Base-by-base conservation (phyloP, 1,139 yeast genomes). In the Hansenula lynferdii region DNA sequence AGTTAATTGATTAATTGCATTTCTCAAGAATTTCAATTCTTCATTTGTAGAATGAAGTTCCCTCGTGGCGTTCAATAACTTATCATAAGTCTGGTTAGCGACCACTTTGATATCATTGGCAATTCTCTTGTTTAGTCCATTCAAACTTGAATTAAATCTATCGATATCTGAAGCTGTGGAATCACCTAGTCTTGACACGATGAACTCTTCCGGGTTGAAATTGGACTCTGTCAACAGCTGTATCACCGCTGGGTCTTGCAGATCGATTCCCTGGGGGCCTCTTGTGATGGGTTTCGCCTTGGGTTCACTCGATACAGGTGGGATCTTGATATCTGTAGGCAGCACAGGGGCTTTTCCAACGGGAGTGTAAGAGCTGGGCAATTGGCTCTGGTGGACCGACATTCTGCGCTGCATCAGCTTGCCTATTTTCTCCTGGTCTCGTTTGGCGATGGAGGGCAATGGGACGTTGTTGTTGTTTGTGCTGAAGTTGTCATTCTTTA, bases 81-180 rank as follows among this genome's bases (percentile, higher is more conserved):
- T 80, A 51, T 76, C 77, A 55, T 85, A 89, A 43, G 87, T 86
- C 50, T 76, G 77, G 51, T 82, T 75, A 42, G 87, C 75, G 42
- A 77, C 77, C 22, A 64, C 65, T 54, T 82, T 82, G 42, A 86
- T 77, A 45, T 84, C 87, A 31, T 69, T 65, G n/a, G 74, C 72
- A 26, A 84, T 73, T 39, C 72, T 61, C 11, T 68, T 65, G 35
- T 78, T 74, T 50, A 84, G 71, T 31, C 70, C 64, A 5, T 65
- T 54, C 45, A 87, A 67, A 38, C 71, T 70, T 28, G 79, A 75
- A 40, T 80, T 80, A 58, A 82, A 85, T 42, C 75, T 78, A 48
- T 85, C 87, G 32, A 87, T 80, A 45, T 82, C 87, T 1, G 77
- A 67, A 2, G 92, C 90, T 3, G 83, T 75, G 1, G 90, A 89